Percentiles rank a stretch among this genome's conserved stretches.
phyloP scores from a whole-genome alignment of 2,329 filamentous ascomycete genomes.

The Zymoseptoria ardabiliae region DNA sequence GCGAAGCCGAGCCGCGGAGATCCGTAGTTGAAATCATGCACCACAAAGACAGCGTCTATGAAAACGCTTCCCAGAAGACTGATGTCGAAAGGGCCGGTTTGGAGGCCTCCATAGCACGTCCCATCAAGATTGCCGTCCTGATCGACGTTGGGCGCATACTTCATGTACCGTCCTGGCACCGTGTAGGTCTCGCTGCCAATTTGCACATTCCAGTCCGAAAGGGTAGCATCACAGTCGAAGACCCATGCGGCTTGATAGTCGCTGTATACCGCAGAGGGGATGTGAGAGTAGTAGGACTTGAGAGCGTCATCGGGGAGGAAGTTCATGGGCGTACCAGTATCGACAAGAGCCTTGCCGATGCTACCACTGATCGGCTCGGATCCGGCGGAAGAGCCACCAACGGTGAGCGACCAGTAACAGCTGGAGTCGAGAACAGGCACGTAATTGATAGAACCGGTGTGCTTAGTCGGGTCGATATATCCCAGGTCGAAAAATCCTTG shows the following conservation, averaged over 20 bases:
- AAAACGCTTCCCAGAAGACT: slow-evolving; percentile 59
- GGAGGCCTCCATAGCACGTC: slow-evolving; percentile 62
- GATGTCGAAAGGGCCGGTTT: slow-evolving; percentile 43
- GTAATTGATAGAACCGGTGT: slow-evolving; percentile 55
- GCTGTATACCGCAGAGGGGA: slow-evolving; percentile 33
- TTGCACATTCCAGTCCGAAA: slow-evolving; percentile 45
- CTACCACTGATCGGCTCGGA: slow-evolving; percentile 42
- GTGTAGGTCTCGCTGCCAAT: slow-evolving; percentile 44
- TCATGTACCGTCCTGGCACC: slow-evolving; percentile 37
- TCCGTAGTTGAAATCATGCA: background rate
- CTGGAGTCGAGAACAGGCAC: slow-evolving; percentile 53
- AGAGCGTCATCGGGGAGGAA: slow-evolving; percentile 47
- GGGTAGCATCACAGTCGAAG: slow-evolving; percentile 36
- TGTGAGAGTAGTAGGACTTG: slow-evolving; percentile 36
- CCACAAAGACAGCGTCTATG: slow-evolving; percentile 50
- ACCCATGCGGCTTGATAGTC: slow-evolving; percentile 35
- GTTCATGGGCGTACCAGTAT: slow-evolving; percentile 56
- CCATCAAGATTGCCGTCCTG: slow-evolving; percentile 25
- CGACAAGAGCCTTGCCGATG: slow-evolving; percentile 36
- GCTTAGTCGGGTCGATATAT: slow-evolving; percentile 56
- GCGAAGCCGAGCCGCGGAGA: background rate
- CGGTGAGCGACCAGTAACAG: slow-evolving; percentile 64
- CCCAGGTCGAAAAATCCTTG: slow-evolving; percentile 67
- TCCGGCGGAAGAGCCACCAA: slow-evolving; percentile 34
- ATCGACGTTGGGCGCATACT: slow-evolving; percentile 39